These are phyloP conservation scores for Macrophomina pseudophaseolina DNA, from an alignment of 2,329 filamentous ascomycete genomes.

Conservation along the genomic window DNA sequence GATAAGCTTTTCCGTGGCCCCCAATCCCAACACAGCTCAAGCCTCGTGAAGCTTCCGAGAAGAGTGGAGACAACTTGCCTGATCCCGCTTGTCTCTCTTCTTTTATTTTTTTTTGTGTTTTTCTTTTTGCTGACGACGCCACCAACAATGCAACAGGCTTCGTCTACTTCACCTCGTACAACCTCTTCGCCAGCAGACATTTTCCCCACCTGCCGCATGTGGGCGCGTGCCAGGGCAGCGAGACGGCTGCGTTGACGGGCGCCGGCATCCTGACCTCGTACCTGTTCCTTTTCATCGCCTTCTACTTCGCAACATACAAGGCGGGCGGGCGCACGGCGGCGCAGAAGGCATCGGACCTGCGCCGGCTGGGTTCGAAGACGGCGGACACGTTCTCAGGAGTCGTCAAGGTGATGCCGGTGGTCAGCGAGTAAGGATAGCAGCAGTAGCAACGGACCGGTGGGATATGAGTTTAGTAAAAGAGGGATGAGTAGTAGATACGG, in stretches of 20 bases:
- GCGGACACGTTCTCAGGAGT: background rate
- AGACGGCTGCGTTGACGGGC: constrained; percentile 91
- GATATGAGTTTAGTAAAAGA: background rate
- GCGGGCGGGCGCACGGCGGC: background rate
- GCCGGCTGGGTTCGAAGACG: background rate
- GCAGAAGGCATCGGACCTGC: constrained; percentile 3
- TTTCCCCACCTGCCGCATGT: constrained; percentile 81
- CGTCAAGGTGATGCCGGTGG: constrained; percentile 1
- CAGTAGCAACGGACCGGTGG: background rate
- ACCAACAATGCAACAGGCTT: constrained; percentile 65
- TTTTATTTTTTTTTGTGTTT: no score
- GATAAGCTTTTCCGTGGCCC: no score
- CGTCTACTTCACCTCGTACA: constrained; percentile 98
- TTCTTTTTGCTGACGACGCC: background rate
- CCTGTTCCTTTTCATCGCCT: constrained; percentile 96
- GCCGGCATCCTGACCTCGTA: constrained; percentile 93
- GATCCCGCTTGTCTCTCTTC: no score
- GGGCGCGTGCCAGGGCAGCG: constrained; percentile 89
- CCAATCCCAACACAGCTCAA: no score
- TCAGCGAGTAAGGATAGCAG: background rate
- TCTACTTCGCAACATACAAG: constrained; percentile 91
- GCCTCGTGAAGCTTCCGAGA: no score
- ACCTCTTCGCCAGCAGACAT: constrained; percentile 93
- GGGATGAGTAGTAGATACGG: background rate
- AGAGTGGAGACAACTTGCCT: background rate